Evolutionary conservation across 306 rosid genomes (phyloP).

Genomic region (Lathyrus aphaca): DNA sequence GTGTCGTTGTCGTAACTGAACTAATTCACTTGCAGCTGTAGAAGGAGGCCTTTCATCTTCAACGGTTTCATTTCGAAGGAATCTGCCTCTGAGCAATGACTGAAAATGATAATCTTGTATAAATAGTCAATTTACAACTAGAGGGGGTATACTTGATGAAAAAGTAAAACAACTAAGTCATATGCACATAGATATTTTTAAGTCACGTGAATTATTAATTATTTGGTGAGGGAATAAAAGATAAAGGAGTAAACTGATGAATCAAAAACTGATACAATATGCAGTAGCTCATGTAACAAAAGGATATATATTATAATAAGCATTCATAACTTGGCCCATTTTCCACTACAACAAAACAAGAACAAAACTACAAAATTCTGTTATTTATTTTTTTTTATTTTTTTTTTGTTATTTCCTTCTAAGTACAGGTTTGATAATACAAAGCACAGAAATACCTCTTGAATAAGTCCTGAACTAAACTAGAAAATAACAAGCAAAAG

Average conservation of each 20-base stretch:
- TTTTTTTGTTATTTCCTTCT: slow-evolving; percentile 3
- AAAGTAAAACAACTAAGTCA: not conserved
- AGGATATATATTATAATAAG: slow-evolving; percentile 18
- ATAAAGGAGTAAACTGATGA: slow-evolving; percentile 2
- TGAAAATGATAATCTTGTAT: slow-evolving; percentile 51
- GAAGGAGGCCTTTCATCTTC: slow-evolving; percentile 97
- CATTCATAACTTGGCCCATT: slow-evolving; percentile 28
- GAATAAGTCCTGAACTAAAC: not conserved
- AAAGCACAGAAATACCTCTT: slow-evolving; percentile 16
- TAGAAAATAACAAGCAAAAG: slow-evolving; percentile 21
- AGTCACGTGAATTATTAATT: not conserved
- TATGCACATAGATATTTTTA: slow-evolving; percentile 10
- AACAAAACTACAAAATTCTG: not conserved
- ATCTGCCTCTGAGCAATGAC: slow-evolving; percentile 99
- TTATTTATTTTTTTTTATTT: not conserved
- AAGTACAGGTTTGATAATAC: slow-evolving; percentile 10
- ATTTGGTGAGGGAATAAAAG: not conserved
- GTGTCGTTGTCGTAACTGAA: slow-evolving; percentile 88
- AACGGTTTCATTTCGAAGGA: slow-evolving; percentile 87
- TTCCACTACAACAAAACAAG: slow-evolving; percentile 4
- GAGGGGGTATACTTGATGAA: slow-evolving; percentile 19
- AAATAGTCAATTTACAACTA: slow-evolving; percentile 41
- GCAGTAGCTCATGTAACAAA: slow-evolving; percentile 13
- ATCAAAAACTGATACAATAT: slow-evolving; percentile 17
- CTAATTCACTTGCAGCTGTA: slow-evolving; percentile 83